These are phyloP conservation scores for Annulohypoxylon nitens DNA, from an alignment of 495 filamentous ascomycete genomes.

Conservation along the genomic window DNA sequence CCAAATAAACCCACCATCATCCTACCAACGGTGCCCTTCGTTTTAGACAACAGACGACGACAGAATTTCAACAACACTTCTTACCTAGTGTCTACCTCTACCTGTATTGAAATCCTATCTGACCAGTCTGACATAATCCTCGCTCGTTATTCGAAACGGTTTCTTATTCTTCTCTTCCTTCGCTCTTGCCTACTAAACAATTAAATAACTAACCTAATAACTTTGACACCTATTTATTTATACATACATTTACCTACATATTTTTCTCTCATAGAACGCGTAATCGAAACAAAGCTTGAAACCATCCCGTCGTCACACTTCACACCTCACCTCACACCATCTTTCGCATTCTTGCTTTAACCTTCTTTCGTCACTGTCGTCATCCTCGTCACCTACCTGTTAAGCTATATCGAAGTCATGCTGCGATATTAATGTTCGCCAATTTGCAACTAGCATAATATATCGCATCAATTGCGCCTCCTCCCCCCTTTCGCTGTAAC, in stretches of 20 bases:
- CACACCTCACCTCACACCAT: constrained; percentile 12
- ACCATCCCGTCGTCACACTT: constrained; percentile 31
- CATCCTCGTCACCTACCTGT: not conserved
- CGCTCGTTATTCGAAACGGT: constrained; percentile 24
- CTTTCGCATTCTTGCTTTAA: constrained; percentile 16
- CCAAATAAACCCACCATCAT: not conserved
- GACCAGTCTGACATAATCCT: constrained; percentile 19
- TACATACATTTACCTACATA: constrained; percentile 4
- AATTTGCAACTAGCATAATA: constrained; percentile 12
- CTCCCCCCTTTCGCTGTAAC: constrained; percentile 7
- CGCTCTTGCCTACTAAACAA: constrained; percentile 8
- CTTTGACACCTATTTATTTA: constrained; percentile 19
- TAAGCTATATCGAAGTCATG: constrained; percentile 34
- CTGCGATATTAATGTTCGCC: constrained; percentile 33
- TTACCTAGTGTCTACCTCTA: not conserved
- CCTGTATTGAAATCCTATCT: not conserved
- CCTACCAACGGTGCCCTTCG: constrained; percentile 32
- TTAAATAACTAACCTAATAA: not conserved
- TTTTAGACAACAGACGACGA: constrained; percentile 20
- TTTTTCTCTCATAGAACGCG: constrained; percentile 32
- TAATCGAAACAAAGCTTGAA: constrained; percentile 47
- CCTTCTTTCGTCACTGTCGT: constrained; percentile 13
- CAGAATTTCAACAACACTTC: not conserved
- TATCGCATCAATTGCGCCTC: constrained; percentile 36
- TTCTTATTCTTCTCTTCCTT: constrained; percentile 31